phyloP scores from a whole-genome alignment of 1,139 yeast species.

The Chernovozyma sophiae-reginae region DNA sequence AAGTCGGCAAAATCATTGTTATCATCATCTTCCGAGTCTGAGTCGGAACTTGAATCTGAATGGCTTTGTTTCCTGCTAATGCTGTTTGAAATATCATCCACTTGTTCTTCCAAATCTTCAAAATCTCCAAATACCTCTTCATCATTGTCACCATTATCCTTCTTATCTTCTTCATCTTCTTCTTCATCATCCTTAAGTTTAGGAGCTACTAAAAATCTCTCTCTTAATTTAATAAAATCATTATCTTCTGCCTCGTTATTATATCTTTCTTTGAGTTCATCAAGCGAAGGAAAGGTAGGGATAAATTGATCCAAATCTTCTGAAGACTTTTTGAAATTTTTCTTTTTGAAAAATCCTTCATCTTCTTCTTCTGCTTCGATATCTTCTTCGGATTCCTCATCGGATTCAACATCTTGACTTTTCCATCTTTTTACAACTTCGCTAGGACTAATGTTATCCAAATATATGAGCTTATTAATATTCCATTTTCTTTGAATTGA shows the following conservation, averaged over 20 bases:
- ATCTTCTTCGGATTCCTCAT: slow-evolving; percentile 48
- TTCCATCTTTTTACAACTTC: slow-evolving; percentile 80
- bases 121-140: slow-evolving; percentile 70
- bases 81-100: slow-evolving; percentile 17
- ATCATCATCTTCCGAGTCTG: slow-evolving; percentile 27
- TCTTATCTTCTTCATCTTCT: slow-evolving; percentile 28
- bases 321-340: slow-evolving; percentile 26
- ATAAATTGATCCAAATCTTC: slow-evolving; percentile 30
- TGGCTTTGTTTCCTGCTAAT: slow-evolving; percentile 10
- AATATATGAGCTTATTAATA: slow-evolving; percentile 73
- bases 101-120: slow-evolving; percentile 67
- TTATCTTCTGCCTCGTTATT: slow-evolving; percentile 40
- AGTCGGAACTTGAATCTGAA: slow-evolving; percentile 20
- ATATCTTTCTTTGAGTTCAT: slow-evolving; percentile 55
- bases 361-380: slow-evolving; percentile 45
- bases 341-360: slow-evolving; percentile 56
- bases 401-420: slow-evolving; percentile 41
- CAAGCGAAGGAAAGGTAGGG: slow-evolving; percentile 43
- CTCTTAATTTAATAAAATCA: slow-evolving; percentile 46
- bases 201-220: slow-evolving; percentile 69
- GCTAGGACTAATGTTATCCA: slow-evolving; percentile 68
- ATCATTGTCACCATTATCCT: slow-evolving; percentile 41
- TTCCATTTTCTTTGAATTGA: slow-evolving; percentile 58
- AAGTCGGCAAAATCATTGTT: slow-evolving; percentile 55
- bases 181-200: slow-evolving; percentile 39